Conservation (phyloP, 176 grass and related monocot species). For the Phoenix dactylifera region DNA sequence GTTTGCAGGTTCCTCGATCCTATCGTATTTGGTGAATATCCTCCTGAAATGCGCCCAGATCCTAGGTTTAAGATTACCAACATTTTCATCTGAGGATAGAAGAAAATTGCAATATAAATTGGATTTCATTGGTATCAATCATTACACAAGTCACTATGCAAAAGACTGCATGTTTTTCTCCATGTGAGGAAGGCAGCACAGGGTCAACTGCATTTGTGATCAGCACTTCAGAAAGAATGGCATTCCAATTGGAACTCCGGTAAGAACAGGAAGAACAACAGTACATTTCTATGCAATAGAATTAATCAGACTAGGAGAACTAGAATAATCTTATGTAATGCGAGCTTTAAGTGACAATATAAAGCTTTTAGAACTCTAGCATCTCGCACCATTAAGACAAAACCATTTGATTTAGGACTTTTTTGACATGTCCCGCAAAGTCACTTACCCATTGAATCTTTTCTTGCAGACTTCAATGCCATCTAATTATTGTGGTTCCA, state of each 20-base stretch:
- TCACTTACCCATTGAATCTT: not conserved
- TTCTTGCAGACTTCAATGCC: conserved; percentile 35
- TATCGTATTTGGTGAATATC: conserved; percentile 49
- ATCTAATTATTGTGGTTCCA: conserved; percentile 27
- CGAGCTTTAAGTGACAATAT: not conserved
- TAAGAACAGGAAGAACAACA: conserved; percentile 16
- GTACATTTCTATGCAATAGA: not conserved
- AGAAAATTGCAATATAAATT: conserved; percentile 29
- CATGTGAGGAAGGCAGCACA: conserved; percentile 23
- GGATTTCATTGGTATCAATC: conserved; percentile 59
- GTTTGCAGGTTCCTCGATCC: conserved; percentile 59
- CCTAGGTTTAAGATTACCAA: conserved; percentile 35
- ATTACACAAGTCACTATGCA: conserved; percentile 40
- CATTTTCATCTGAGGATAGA: conserved; percentile 37
- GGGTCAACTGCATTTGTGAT: conserved; percentile 31
- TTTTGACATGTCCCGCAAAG: too few species aligned
- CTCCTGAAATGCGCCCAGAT: conserved; percentile 40
- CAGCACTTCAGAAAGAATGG: conserved; percentile 37
- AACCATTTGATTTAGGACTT: too few species aligned
- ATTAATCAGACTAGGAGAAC: not conserved
- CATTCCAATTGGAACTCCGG: conserved; percentile 43
- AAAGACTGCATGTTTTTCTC: conserved; percentile 44
- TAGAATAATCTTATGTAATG: too few species aligned
- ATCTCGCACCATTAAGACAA: not conserved
- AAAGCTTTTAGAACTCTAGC: not conserved